phyloP scores from a whole-genome alignment of 805 yeast species.

The Nakazawaea ishiwadae region DNA sequence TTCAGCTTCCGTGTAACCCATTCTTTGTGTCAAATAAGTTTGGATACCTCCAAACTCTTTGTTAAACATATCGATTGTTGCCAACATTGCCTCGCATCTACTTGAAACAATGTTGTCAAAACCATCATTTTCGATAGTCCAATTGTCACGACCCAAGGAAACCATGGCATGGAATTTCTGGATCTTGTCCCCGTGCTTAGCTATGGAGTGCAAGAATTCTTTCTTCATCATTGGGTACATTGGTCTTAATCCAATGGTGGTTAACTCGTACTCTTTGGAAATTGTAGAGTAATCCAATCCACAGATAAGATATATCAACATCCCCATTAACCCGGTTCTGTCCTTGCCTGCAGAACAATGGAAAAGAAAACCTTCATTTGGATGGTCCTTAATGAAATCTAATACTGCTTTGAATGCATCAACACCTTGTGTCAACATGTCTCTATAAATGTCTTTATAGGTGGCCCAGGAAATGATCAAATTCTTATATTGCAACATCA shows the following conservation, averaged over 20 bases:
- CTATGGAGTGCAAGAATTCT: slow-evolving; percentile 24
- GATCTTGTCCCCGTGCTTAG: slow-evolving; percentile 17
- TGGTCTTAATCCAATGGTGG: slow-evolving; percentile 57
- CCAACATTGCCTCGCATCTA: slow-evolving; percentile 65
- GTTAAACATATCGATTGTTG: slow-evolving; percentile 50
- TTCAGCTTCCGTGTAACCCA: slow-evolving; percentile 44
- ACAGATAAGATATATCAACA: slow-evolving; percentile 56
- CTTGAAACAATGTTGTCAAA: slow-evolving; percentile 58
- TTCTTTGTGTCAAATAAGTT: slow-evolving; percentile 34
- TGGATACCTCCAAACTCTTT: slow-evolving; percentile 50
- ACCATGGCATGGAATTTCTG: slow-evolving; percentile 20
- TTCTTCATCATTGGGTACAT: slow-evolving; percentile 35
- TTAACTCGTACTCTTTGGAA: slow-evolving; percentile 73
- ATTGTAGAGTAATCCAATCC: slow-evolving; percentile 66
- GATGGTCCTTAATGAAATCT: slow-evolving; percentile 48
- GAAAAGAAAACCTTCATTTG: slow-evolving; percentile 48
- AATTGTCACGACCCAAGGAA: slow-evolving; percentile 33
- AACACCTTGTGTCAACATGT: slow-evolving; percentile 47
- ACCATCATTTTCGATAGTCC: slow-evolving; percentile 45
- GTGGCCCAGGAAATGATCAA: slow-evolving; percentile 58
- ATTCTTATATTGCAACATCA: slow-evolving; percentile 50
- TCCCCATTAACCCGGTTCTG: slow-evolving; percentile 71
- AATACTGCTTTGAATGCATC: slow-evolving; percentile 46
- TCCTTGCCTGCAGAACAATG: slow-evolving; percentile 90
- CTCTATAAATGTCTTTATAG: slow-evolving; percentile 57